Base-by-base conservation (phyloP, 306 rosid species). In the Morella rubra region DNA sequence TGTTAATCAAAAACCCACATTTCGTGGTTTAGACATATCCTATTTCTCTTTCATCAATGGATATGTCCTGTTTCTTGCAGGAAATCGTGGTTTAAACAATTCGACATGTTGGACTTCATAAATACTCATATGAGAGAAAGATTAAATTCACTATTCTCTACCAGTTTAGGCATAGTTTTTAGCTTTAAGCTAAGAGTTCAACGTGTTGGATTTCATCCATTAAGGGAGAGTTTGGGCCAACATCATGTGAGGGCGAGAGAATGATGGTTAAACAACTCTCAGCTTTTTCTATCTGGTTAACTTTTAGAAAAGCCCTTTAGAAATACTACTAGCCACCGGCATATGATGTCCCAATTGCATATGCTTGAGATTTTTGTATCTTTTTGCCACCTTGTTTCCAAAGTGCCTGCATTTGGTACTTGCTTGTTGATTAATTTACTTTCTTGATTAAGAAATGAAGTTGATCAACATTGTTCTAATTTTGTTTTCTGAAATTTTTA, bases 401-500 rank as follows among this genome's bases (percentile, higher is more conserved):
- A 19, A 37, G 22, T 37, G 42, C 19, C 46, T 15, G 8, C 13
- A 62, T 37, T 62, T 65, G 50, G 47, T 65, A 60, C 32, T 65
- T 65, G 24, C 50, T 16, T n/a, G 20, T 41, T 22, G 70, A 40
- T 65, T 14, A 18, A 1, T 27, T 15, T 41, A 42, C 18, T 32
- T 40, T 40, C 42, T 32, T 27, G 44, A 60, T 11, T 24, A 12
- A 16, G 71, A 65, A 65, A 41, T 49, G 22, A 65, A 41, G 50
- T 24, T 65, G 46, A 42, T 22, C 27, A 41, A 42, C 42, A 16
- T 7, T 16, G 9, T 66, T 20, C 16, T 9, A 55, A 6, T 72
- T 79, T 60, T 16, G 75, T 55, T 80, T 49, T 50, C 27, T 18
- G 22, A 79, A 72, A n/a, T 50, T 50, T 47, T 83, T 41, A 42